phyloP scores from a whole-genome alignment of 2,329 filamentous ascomycete genomes.

The Epichloe gansuensis region DNA sequence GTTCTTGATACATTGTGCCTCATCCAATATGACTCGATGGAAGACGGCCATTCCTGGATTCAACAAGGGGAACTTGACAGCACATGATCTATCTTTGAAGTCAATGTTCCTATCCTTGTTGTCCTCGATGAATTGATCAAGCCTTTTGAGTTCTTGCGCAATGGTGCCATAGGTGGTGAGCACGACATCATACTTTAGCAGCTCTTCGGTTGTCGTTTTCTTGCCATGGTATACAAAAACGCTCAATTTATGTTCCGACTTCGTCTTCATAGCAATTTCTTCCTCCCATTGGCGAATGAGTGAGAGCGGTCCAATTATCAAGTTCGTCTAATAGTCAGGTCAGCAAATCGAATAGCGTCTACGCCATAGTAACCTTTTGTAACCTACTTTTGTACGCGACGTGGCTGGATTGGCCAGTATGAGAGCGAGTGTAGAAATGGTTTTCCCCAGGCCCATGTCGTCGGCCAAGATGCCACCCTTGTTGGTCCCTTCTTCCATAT shows the following conservation, averaged over 20 bases:
- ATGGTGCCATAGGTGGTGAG: conserved; percentile 82
- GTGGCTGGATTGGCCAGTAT: conserved; percentile 55
- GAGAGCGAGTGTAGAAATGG: conserved; percentile 69
- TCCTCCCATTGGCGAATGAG: conserved; percentile 74
- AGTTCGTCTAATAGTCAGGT: conserved; percentile 51
- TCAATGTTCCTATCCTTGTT: conserved; percentile 27
- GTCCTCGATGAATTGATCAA: conserved; percentile 39
- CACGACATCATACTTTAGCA: conserved; percentile 61
- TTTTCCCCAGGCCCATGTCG: conserved; percentile 90
- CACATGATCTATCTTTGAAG: conserved; percentile 23
- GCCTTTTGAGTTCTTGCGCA: conserved; percentile 45
- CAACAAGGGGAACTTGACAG: conserved; percentile 41
- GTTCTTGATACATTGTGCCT: conserved; percentile 77
- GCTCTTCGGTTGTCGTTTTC: conserved; percentile 45
- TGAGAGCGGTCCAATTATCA: conserved; percentile 71
- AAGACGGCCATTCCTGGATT: conserved; percentile 49
- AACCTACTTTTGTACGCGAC: conserved; percentile 22
- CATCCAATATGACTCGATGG: conserved; percentile 72
- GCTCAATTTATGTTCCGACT: conserved; percentile 41
- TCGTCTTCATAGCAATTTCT: conserved; percentile 62
- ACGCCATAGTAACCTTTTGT: conserved; percentile 14
- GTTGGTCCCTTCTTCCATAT: conserved; percentile 64
- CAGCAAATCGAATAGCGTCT: conserved; percentile 27
- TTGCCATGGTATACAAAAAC: conserved; percentile 61
- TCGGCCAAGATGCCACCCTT: conserved; percentile 86